These are phyloP conservation scores for Triticum aestivum DNA, from an alignment of 176 grass and related monocot genomes.

Conservation along the genomic window IWGSC_CS_RefSeq_v2.1 NC_057804.1:431266219-431266718, in stretches of 20 bases:
- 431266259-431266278: no score
- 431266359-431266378: no score
- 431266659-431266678: constrained; percentile 16
- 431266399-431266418: no score
- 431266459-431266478: neutral
- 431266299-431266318: no score
- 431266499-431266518: neutral
- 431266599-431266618: neutral
- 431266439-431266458: neutral
- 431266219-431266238: no score
- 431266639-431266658: constrained; percentile 28
- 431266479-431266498: constrained; percentile 16
- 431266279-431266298: no score
- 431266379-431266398: no score
- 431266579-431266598: neutral
- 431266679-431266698: neutral
- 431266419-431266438: no score
- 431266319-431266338: no score
- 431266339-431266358: no score
- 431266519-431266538: constrained; percentile 32
- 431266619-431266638: constrained; percentile 19
- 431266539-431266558: neutral
- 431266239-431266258: no score
- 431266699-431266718: neutral
- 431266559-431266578: constrained; percentile 13